phyloP scores from a whole-genome alignment of 1,284 basidiomycete genomes.

The Malassezia vespertilionis region DNA sequence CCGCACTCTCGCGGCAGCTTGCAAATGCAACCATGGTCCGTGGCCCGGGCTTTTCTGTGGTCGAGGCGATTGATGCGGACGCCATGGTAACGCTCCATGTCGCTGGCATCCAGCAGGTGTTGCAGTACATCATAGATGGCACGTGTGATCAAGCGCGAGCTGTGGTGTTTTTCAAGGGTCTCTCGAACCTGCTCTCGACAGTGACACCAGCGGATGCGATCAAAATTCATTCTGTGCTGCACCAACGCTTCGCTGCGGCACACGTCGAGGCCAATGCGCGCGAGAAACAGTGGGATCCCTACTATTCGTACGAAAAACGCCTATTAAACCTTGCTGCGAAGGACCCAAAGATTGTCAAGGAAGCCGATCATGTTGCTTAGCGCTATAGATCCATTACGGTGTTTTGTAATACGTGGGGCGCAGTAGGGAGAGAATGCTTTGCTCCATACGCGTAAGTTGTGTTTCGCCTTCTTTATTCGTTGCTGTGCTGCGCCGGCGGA shows the following conservation, averaged over 20 bases:
- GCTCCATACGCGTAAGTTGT: conserved; percentile 9
- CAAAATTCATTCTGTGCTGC: conserved; percentile 12
- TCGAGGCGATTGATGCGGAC: conserved; percentile 6
- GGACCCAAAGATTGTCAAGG: conserved; percentile 7
- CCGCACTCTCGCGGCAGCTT: conserved; percentile 10
- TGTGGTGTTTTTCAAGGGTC: conserved; percentile 10
- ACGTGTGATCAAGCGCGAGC: background rate
- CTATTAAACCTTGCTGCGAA: conserved; percentile 14
- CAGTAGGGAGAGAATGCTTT: conserved; percentile 13
- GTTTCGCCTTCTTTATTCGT: conserved; percentile 4
- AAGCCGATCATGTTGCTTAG: conserved; percentile 1
- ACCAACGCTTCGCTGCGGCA: conserved; percentile 12
- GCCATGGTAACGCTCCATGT: conserved; percentile 16
- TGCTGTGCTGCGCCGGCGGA: conserved; percentile 11
- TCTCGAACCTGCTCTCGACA: conserved; percentile 6
- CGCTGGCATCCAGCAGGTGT: conserved; percentile 6
- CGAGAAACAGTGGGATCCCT: conserved; percentile 13
- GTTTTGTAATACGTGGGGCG: conserved; percentile 4
- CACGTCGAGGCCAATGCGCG: conserved; percentile 2
- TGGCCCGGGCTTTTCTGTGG: conserved; percentile 14
- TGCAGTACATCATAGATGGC: conserved; percentile 4
- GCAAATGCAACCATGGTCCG: conserved; percentile 16
- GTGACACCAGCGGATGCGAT: conserved; percentile 9
- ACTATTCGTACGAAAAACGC: conserved; percentile 14
- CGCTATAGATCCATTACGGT: background rate